Conservation (phyloP, 176 grass and related monocot species). For the Bolboschoenus planiculmis region DNA sequence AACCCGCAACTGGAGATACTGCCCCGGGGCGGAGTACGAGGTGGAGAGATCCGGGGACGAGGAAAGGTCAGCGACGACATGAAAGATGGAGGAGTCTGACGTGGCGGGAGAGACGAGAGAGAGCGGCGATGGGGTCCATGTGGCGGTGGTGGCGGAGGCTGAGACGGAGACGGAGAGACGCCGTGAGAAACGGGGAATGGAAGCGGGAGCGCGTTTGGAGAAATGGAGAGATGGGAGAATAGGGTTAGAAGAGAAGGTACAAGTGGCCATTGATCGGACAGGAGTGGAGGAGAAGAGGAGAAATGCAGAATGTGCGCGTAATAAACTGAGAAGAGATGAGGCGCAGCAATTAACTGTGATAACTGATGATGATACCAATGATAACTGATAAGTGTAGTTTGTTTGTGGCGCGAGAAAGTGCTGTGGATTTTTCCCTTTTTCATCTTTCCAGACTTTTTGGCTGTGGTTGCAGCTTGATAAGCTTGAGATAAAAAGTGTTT, state of each 20-base stretch:
- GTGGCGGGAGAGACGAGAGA: slow-evolving; percentile 48
- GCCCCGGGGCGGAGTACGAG: slow-evolving; percentile 57
- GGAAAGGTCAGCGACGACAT: slow-evolving; percentile 66
- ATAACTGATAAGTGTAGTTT: neutral
- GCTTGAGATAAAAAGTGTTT: too few species aligned
- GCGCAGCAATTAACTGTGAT: too few species aligned
- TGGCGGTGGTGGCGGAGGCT: slow-evolving; percentile 28
- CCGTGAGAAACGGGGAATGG: slow-evolving; percentile 19
- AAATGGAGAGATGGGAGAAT: neutral
- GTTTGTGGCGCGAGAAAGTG: neutral
- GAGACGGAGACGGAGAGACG: slow-evolving; percentile 24
- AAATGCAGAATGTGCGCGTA: too few species aligned
- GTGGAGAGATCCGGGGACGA: slow-evolving; percentile 33
- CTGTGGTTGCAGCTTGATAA: too few species aligned
- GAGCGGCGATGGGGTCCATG: slow-evolving; percentile 54
- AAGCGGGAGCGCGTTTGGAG: neutral
- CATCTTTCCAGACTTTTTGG: too few species aligned
- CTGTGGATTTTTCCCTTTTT: neutral
- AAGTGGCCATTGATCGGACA: slow-evolving; percentile 12
- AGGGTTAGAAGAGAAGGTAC: neutral
- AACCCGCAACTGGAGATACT: slow-evolving; percentile 74
- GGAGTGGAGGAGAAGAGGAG: neutral
- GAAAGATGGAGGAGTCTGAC: slow-evolving; percentile 61
- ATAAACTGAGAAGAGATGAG: too few species aligned
- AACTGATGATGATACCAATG: neutral